Conservation (phyloP, 441 rosid species). For the Pelargonium fulgidum region DNA sequence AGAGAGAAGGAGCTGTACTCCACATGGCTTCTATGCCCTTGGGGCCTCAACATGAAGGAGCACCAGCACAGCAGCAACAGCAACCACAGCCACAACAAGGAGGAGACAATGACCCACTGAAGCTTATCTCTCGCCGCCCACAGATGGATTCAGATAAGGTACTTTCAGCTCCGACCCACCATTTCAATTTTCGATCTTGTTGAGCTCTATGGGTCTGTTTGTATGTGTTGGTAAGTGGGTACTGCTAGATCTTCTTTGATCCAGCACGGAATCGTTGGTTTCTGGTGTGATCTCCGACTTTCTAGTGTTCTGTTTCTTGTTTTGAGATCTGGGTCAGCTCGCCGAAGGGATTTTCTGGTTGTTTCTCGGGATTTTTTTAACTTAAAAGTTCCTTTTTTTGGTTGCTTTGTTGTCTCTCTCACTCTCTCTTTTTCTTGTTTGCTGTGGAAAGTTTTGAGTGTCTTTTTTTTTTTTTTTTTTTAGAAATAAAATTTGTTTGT, state of each 20-base stretch:
- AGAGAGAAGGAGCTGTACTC: slow-evolving; percentile 29
- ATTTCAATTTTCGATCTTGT: background rate
- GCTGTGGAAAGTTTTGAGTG: background rate
- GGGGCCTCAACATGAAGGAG: slow-evolving; percentile 34
- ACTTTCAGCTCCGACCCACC: background rate
- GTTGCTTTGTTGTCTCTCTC: background rate
- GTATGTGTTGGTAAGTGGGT: slow-evolving; percentile 7
- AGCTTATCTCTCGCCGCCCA: slow-evolving; percentile 27
- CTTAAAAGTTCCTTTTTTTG: background rate
- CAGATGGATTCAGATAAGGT: slow-evolving; percentile 54
- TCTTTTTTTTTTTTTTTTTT: background rate
- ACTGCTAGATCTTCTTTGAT: slow-evolving; percentile 34
- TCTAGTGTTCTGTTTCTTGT: background rate
- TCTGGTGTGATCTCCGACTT: slow-evolving; percentile 6
- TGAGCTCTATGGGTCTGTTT: background rate
- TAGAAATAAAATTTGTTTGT: background rate
- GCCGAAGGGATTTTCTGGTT: background rate
- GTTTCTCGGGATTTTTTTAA: background rate
- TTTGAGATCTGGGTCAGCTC: slow-evolving; percentile 8
- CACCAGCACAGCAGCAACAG: slow-evolving; percentile 26
- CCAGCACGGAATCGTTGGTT: slow-evolving; percentile 18
- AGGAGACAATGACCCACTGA: slow-evolving; percentile 29
- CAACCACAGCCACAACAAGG: slow-evolving; percentile 7
- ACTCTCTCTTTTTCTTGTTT: background rate
- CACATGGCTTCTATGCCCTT: slow-evolving; percentile 49